phyloP scores from a whole-genome alignment of 148 eudicot species.

The Cornus kousa region DNA sequence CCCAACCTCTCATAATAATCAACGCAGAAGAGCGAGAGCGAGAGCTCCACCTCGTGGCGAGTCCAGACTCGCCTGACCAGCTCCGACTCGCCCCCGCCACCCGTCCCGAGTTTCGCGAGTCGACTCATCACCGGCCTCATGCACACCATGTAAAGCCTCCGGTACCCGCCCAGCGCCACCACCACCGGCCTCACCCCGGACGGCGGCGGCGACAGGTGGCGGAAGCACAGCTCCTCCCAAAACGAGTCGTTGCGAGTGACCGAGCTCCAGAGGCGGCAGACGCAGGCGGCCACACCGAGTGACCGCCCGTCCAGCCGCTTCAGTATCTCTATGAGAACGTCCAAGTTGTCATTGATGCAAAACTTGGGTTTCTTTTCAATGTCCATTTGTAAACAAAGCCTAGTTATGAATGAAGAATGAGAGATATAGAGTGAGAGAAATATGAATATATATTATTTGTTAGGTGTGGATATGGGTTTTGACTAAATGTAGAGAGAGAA shows the following conservation, averaged over 20 bases:
- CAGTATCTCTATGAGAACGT: constrained; percentile 63
- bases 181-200: constrained; percentile 44
- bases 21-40: constrained; percentile 73
- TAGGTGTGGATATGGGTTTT: constrained; percentile 19
- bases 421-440: constrained; percentile 8
- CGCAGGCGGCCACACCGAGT: constrained; percentile 62
- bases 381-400: too few species aligned
- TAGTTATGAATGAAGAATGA: neutral
- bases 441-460: constrained; percentile 9
- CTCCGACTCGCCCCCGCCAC: constrained; percentile 13
- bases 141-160: constrained; percentile 64
- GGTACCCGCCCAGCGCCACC: constrained; percentile 72
- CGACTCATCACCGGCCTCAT: constrained; percentile 49
- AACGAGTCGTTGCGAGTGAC: constrained; percentile 51
- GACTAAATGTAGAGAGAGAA: constrained; percentile 9
- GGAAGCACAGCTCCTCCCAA: constrained; percentile 89
- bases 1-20: constrained; percentile 78
- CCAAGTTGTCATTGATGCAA: constrained; percentile 63
- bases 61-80: constrained; percentile 44
- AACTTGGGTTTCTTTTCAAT: constrained; percentile 17
- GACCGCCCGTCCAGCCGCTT: constrained; percentile 62
- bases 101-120: constrained; percentile 10
- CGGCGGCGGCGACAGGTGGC: constrained; percentile 54
- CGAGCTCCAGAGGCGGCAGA: constrained; percentile 65
- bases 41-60: constrained; percentile 66